These are phyloP conservation scores for Leucocoprinus sp. DNA, from an alignment of 768 basidiomycete genomes.

Conservation along the genomic window DNA sequence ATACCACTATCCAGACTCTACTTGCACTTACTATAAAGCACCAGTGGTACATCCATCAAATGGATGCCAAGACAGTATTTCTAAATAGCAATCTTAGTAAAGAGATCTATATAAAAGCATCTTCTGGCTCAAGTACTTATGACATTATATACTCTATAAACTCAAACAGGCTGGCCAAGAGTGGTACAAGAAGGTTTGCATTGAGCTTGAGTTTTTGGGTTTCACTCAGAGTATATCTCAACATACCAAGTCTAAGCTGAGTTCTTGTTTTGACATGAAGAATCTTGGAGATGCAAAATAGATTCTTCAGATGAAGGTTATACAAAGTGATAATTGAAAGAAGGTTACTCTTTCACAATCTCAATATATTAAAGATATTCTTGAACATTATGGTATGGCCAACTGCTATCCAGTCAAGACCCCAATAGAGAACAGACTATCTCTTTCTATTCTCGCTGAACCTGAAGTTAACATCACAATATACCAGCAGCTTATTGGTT, in stretches of 20 bases:
- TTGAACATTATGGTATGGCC: constrained; percentile 8
- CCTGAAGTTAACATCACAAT: background rate
- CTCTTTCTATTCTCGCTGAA: background rate
- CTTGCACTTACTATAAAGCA: constrained; percentile 13
- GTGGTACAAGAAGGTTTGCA: constrained; percentile 10
- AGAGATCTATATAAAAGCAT: constrained; percentile 14
- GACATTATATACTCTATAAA: constrained; percentile 14
- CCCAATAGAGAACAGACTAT: constrained; percentile 4
- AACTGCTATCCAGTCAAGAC: constrained; percentile 9
- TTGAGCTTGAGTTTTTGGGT: constrained; percentile 10
- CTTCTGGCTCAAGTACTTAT: constrained; percentile 7
- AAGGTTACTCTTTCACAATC: constrained; percentile 1
- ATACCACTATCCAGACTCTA: constrained; percentile 14
- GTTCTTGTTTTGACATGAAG: constrained; percentile 11
- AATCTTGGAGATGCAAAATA: constrained; percentile 8
- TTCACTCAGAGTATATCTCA: constrained; percentile 11
- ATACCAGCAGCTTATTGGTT: constrained; percentile 15
- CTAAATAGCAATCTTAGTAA: constrained; percentile 15
- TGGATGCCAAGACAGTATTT: constrained; percentile 17
- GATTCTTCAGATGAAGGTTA: constrained; percentile 12
- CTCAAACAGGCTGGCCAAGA: constrained; percentile 14
- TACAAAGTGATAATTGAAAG: background rate
- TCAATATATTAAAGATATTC: constrained; percentile 6
- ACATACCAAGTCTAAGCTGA: constrained; percentile 10
- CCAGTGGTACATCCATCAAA: constrained; percentile 16